Evolutionary conservation across 352 stramenopile species (phyloP).

Genomic region (Pythium dissotocum): DNA sequence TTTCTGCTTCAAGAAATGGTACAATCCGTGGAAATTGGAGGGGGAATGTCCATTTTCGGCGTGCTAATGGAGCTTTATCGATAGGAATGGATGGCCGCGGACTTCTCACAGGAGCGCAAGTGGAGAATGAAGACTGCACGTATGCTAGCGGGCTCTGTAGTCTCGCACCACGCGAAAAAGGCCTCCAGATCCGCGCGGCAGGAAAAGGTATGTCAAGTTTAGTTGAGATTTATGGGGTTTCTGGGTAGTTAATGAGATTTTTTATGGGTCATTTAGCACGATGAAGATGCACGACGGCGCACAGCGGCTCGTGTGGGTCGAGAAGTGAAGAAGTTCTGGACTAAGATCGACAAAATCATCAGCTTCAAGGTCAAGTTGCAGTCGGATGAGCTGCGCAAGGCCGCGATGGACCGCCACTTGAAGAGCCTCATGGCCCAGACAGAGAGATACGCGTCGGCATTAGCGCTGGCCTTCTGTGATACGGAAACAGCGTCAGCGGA

Average conservation of each 20-base stretch:
- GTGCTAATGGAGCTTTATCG: background rate
- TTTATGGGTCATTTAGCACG: constrained; percentile 26
- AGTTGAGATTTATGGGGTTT: background rate
- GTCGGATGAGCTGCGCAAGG: constrained; percentile 78
- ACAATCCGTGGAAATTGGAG: background rate
- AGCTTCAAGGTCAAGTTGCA: constrained; percentile 96
- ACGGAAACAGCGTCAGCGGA: constrained; percentile 4
- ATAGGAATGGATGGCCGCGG: constrained; percentile 88
- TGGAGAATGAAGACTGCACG: constrained; percentile 81
- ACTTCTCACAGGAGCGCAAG: constrained; percentile 91
- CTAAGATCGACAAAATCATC: constrained; percentile 98
- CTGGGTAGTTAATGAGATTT: background rate
- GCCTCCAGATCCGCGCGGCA: constrained; percentile 32
- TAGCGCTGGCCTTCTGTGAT: constrained; percentile 65
- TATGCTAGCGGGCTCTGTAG: constrained; percentile 63
- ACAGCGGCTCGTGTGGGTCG: constrained; percentile 80
- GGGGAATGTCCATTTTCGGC: background rate
- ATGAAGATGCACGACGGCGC: constrained; percentile 46
- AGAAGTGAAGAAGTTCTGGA: constrained; percentile 94
- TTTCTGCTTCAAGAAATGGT: constrained; percentile 85
- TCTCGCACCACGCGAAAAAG: constrained; percentile 55
- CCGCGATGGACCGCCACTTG: constrained; percentile 97
- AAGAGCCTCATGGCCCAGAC: constrained; percentile 95
- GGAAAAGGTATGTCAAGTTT: constrained; percentile 36
- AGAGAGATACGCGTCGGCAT: constrained; percentile 92